phyloP scores from a whole-genome alignment of 352 stramenopile genomes.

The Peronospora farinosa region DNA sequence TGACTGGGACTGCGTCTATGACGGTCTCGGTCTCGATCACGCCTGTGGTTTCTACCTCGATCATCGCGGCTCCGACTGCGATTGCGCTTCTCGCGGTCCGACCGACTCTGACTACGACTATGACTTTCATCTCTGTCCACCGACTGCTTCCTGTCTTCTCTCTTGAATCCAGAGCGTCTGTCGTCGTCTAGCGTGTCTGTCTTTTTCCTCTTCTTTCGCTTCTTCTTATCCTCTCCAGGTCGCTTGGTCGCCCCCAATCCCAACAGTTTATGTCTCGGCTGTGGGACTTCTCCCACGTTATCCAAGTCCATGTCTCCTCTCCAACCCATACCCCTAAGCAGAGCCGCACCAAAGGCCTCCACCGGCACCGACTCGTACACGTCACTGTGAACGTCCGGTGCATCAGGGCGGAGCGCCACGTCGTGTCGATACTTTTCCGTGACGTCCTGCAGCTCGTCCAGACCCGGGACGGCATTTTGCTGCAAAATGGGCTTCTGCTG shows the following conservation, averaged over 20 bases:
- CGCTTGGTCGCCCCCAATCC: conserved; percentile 88
- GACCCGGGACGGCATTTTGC: conserved; percentile 64
- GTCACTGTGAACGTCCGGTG: conserved; percentile 75
- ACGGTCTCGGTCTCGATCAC: conserved; percentile 18
- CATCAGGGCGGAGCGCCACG: conserved; percentile 69
- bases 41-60: conserved; percentile 9
- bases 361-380: conserved; percentile 88
- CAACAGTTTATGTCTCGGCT: conserved; percentile 88
- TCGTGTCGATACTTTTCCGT: conserved; percentile 83
- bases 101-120: conserved; percentile 6
- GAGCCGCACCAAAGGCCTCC: conserved; percentile 91
- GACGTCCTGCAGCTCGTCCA: conserved; percentile 61
- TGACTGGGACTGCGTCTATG: conserved; percentile 18
- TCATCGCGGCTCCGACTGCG: conserved; percentile 11
- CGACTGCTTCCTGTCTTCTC: conserved; percentile 11
- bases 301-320: conserved; percentile 59
- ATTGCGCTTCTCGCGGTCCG: conserved; percentile 14
- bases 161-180: conserved; percentile 14
- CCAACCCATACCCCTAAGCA: conserved; percentile 98
- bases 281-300: conserved; percentile 31
- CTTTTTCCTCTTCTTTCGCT: conserved; percentile 20
- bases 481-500: conserved; percentile 55
- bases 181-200: neutral
- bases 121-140: conserved; percentile 7
- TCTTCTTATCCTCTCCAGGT: conserved; percentile 44